Base-by-base conservation (phyloP, 257 asterid genomes). In the Nicotiana benthamiana region DNA sequence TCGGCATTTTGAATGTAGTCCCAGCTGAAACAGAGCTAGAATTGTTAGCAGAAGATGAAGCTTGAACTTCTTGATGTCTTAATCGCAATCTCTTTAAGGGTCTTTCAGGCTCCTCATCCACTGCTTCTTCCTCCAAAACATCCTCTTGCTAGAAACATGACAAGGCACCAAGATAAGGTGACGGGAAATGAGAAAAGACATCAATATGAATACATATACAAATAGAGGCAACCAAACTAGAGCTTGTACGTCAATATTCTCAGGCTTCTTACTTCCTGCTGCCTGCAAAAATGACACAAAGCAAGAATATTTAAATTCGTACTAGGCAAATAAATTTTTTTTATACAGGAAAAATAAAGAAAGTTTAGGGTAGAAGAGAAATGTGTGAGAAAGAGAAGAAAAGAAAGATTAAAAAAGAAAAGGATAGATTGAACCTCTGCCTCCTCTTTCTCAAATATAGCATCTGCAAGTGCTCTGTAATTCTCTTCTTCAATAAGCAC, bases 391-490 rank as follows among this genome's bases (percentile, higher is more conserved):
- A 32, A 43, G 20, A 40, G 79, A 28, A 53, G 40, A 9, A 40
- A 43, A 61, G 9, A 43, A 79, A 40, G 48, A 40, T 9, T 40
- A 32, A 20, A 66, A 40, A 56, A 9, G 12, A 13, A 56, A 52
- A 9, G 5, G 43, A 57, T 16, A 63, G 52, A 27, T 28, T 22
- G 78, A 36, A 95, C 98, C 85, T 88, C 82, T n/a, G 74, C 77
- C 84, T 89, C 95, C 68, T 91, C 96, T 75, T 80, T 81, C 67
- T 93, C 98, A 83, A 91, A 89, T 74, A 95, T 92, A 75, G 97
- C 97, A 88, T 95, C 98, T 5, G 90, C 91, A 74, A 95, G 99
- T 83, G 85, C 94, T 75, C 96, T 86, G 85, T 91, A 95, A 54
- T 90, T 91, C 85, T 90, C 97, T 66, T 81, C 95, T 85, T 93